phyloP scores from a whole-genome alignment of 2,329 filamentous ascomycete species.

The Aspergillus fructus region DNA sequence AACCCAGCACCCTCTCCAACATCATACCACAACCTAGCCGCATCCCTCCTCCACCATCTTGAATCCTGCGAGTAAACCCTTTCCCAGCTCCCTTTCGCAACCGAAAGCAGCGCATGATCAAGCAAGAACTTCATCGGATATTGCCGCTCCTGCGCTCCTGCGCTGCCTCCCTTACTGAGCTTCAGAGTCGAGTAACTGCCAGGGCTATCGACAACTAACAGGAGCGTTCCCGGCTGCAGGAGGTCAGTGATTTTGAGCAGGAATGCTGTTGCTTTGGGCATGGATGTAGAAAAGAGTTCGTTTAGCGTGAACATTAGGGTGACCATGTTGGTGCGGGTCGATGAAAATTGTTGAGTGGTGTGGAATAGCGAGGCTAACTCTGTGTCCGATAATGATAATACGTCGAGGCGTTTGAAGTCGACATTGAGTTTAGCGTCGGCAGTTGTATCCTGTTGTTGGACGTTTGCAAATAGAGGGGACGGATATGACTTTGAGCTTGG shows the following conservation, averaged over 20 bases:
- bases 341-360: neutral
- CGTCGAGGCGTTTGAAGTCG: slow-evolving; percentile 51
- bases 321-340: slow-evolving; percentile 52
- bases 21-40: slow-evolving; percentile 66
- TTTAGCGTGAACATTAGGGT: slow-evolving; percentile 94
- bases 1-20: slow-evolving; percentile 83
- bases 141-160: slow-evolving; percentile 46
- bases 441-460: neutral
- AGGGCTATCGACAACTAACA: slow-evolving; percentile 88
- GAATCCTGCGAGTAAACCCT: slow-evolving; percentile 75
- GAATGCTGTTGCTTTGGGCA: slow-evolving; percentile 73
- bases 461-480: slow-evolving; percentile 27
- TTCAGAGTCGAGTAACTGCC: slow-evolving; percentile 86
- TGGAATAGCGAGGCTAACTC: slow-evolving; percentile 39
- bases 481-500: slow-evolving; percentile 27
- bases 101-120: slow-evolving; percentile 70
- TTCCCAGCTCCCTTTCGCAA: slow-evolving; percentile 61
- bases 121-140: slow-evolving; percentile 96
- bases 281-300: slow-evolving; percentile 80
- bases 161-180: slow-evolving; percentile 53
- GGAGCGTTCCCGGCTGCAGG: slow-evolving; percentile 59
- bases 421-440: slow-evolving; percentile 27
- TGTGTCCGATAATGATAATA: slow-evolving; percentile 44
- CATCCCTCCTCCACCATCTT: slow-evolving; percentile 76
- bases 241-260: slow-evolving; percentile 66